Conservation (phyloP, 108 stramenopile genomes). For the Seminavis robusta region DNA sequence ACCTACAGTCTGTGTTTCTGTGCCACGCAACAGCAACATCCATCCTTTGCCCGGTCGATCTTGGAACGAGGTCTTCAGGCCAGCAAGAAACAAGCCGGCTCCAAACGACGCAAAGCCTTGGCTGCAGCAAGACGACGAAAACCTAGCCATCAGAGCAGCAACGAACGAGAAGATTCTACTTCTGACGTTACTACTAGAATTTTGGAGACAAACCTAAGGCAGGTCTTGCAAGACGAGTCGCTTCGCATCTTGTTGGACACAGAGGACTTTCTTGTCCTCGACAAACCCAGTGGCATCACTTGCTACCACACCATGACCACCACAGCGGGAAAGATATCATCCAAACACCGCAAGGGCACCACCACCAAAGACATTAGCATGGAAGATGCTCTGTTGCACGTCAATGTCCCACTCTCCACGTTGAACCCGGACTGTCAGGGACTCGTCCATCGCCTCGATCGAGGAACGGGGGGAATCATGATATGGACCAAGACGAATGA, state of each 20-base stretch:
- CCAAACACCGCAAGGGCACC: constrained; percentile 17
- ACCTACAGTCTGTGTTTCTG: constrained; percentile 23
- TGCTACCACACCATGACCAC: constrained; percentile 61
- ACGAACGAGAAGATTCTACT: constrained; percentile 27
- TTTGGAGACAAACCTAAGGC: too few species aligned
- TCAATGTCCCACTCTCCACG: constrained; percentile 56
- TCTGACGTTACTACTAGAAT: constrained; percentile 40
- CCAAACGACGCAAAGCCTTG: constrained; percentile 54
- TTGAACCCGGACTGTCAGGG: constrained; percentile 60
- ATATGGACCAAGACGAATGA: constrained; percentile 67
- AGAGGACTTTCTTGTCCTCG: constrained; percentile 46
- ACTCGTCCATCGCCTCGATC: constrained; percentile 77
- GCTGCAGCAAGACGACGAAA: constrained; percentile 40
- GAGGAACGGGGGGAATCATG: constrained; percentile 70
- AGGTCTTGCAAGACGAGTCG: too few species aligned
- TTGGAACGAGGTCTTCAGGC: constrained; percentile 40
- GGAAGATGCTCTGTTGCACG: constrained; percentile 63
- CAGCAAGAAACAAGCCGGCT: constrained; percentile 60
- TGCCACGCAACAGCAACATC: too few species aligned
- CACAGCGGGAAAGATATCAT: constrained; percentile 58
- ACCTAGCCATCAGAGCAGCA: constrained; percentile 1
- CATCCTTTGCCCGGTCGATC: too few species aligned
- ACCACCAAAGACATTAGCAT: constrained; percentile 46
- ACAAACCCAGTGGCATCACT: constrained; percentile 68
- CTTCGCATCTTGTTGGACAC: constrained; percentile 52